These are phyloP conservation scores for Xylaria polymorpha DNA, from an alignment of 2,329 filamentous ascomycete species.

Conservation along the genomic window DNA sequence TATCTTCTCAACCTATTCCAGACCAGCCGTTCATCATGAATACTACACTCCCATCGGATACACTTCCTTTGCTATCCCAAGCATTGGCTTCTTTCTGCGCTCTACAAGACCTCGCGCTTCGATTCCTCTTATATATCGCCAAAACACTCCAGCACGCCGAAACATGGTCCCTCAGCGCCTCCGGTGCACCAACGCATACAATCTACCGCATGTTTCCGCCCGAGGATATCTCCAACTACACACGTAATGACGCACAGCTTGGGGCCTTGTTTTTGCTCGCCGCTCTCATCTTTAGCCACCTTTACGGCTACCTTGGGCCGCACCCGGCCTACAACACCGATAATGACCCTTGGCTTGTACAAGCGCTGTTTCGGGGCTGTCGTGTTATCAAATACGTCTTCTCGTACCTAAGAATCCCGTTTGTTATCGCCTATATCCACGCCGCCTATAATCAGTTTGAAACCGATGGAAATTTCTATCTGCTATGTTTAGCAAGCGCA, in stretches of 20 bases:
- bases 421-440: not conserved
- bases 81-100: conserved; percentile 11
- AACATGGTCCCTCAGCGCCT: conserved; percentile 25
- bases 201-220: conserved; percentile 27
- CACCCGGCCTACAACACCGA: conserved; percentile 2
- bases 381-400: conserved; percentile 18
- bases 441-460: conserved; percentile 8
- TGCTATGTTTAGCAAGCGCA: not conserved
- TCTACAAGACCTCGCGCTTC: conserved; percentile 19
- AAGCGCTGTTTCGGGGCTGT: conserved; percentile 1
- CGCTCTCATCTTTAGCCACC: conserved; percentile 17
- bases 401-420: conserved; percentile 21
- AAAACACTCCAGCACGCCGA: conserved; percentile 23
- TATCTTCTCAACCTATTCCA: conserved; percentile 4
- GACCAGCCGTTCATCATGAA: conserved; percentile 27
- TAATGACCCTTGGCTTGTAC: not conserved
- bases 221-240: conserved; percentile 26
- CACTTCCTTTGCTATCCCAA: conserved; percentile 9
- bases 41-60: conserved; percentile 11
- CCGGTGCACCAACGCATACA: conserved; percentile 20
- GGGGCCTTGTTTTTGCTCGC: not conserved
- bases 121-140: conserved; percentile 23
- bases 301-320: conserved; percentile 18
- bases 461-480: conserved; percentile 11
- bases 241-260: conserved; percentile 20